A percentile compares a stretch with the other conserved stretches of the same genome.
Evolutionary conservation across 768 basidiomycete genomes (phyloP).

Genomic region (Leccinum subgranulosum): DNA sequence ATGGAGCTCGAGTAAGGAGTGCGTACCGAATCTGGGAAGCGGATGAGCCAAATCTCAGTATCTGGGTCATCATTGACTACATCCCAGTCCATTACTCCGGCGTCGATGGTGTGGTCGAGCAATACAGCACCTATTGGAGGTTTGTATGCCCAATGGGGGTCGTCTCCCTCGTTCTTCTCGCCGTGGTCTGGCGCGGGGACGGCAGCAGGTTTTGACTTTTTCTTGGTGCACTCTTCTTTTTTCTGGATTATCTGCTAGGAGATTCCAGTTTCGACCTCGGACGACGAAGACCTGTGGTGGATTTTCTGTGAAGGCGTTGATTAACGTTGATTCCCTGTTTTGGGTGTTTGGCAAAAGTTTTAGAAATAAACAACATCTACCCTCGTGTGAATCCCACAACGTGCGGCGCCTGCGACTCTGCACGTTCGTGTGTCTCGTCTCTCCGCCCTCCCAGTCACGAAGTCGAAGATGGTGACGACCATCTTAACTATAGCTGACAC

Average conservation of each 20-base stretch:
- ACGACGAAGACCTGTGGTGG: slow-evolving; percentile 19
- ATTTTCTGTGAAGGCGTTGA: neutral
- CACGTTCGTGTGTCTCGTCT: too few species aligned
- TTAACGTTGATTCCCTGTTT: slow-evolving; percentile 6
- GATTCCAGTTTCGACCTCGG: slow-evolving; percentile 14
- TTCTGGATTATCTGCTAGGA: slow-evolving; percentile 8
- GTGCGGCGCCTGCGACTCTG: too few species aligned
- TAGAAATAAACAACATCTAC: slow-evolving; percentile 23
- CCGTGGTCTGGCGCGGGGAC: slow-evolving; percentile 25
- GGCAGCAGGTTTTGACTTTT: neutral
- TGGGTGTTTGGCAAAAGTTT: slow-evolving; percentile 28
- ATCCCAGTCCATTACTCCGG: slow-evolving; percentile 59
- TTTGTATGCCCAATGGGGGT: slow-evolving; percentile 56
- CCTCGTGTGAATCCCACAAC: too few species aligned
- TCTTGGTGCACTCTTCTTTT: slow-evolving; percentile 4
- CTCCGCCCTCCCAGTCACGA: neutral
- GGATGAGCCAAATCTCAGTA: too few species aligned
- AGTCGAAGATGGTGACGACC: slow-evolving; percentile 23
- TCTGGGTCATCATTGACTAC: too few species aligned
- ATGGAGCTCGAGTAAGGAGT: too few species aligned
- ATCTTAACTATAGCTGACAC: slow-evolving; percentile 57
- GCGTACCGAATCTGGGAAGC: too few species aligned
- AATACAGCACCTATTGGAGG: slow-evolving; percentile 53
- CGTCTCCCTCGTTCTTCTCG: slow-evolving; percentile 51
- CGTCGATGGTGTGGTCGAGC: slow-evolving; percentile 45